Evolutionary conservation across 345 rosid species (phyloP), one percentile per base, ranked within the genome.

Genomic region (Pistacia vera): DNA sequence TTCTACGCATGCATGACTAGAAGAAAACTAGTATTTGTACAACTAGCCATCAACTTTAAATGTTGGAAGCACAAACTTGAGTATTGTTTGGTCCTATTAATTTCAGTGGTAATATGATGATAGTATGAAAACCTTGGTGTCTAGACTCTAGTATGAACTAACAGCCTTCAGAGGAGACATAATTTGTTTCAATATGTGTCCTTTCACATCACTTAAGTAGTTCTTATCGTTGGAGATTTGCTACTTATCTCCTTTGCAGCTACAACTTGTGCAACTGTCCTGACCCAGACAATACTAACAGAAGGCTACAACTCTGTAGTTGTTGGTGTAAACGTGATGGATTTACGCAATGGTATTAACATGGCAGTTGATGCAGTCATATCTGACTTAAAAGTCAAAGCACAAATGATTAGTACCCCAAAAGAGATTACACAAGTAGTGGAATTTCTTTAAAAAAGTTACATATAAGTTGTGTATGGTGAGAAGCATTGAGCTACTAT

Each of bases 281-380:
- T 91, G 76, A 89, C 97, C 73, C 95, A 89, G 86, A 90, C 98
- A 6, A 93, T 91, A 80, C 93, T 95, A n/a, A n/a, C n/a, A n/a
- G n/a, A n/a, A n/a, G 97, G 98, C 72, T 91, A 95, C 89, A 95
- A 93, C 78, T 88, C 95, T 28, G 81, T 93, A 74, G 97, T 97
- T 83, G 97, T 97, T 83, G 97, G 97, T 79, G 87, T 92, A 70
- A 95, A 95, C 89, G 98, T 91, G 73, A 22, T 22, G 25, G 25
- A 22, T 22, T 22, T 22, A 22, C 25, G 25, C 25, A 22, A 22
- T 22, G 25, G 25, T 22, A 22, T 22, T 22, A 22, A 22, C 25
- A 22, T 22, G 25, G 25, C 25, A 22, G 25, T 22, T 81, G 86
- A 77, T 81, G 90, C 92, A 38, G 94, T 93, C 75, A 83, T 93